Evolutionary conservation across 2,329 filamentous ascomycete genomes (phyloP), one percentile per base, ranked within the genome.

Genomic region (Gnomoniopsis sp.): DNA sequence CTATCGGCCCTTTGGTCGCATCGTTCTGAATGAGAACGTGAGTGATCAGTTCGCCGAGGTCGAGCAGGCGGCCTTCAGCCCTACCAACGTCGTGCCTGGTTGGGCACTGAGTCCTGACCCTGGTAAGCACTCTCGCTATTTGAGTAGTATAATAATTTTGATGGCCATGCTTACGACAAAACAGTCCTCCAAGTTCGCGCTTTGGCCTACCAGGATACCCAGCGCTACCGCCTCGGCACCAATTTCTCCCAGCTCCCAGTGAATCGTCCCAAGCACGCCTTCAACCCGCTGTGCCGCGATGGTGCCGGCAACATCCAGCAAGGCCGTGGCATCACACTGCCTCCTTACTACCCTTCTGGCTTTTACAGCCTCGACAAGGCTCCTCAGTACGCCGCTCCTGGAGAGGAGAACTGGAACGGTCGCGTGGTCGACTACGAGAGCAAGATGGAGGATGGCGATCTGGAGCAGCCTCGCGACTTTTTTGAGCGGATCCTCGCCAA

Each of bases 231-330:
- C 36, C 72, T 86, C 14, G 83, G 83, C 10, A 76, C 75, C 22
- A 87, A 87, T 70, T 86, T 84, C 66, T 77, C 83, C 62, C 79
- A 82, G 62, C 75, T 85, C 19, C 81, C 81, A 7, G 74, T 77
- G 65, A 85, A 84, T 68, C 75, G 74, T 46, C 72, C 79, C 0
- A 62, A 66, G 26, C 47, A 64, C 48, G 72, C 57, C 60, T 78
- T 63, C 67, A 64, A 63, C 7, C 73, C 73, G 0, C 75, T 71
- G 62, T 68, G 77, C 63, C 74, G 76, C 6, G 76, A 79, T 56
- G 76, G 76, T 0, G 58, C 60, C 3, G 68, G 68, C 63, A 67
- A 63, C 2, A 63, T 72, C n/a, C 43, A 21, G 19, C 66, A 70
- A n/a, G 70, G 72, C 11, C 50, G 53, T 22, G 56, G 53, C 33